Evolutionary conservation across 306 rosid species (phyloP), one percentile per base, ranked within the genome.

Genomic region (Bauhinia variegata): DNA sequence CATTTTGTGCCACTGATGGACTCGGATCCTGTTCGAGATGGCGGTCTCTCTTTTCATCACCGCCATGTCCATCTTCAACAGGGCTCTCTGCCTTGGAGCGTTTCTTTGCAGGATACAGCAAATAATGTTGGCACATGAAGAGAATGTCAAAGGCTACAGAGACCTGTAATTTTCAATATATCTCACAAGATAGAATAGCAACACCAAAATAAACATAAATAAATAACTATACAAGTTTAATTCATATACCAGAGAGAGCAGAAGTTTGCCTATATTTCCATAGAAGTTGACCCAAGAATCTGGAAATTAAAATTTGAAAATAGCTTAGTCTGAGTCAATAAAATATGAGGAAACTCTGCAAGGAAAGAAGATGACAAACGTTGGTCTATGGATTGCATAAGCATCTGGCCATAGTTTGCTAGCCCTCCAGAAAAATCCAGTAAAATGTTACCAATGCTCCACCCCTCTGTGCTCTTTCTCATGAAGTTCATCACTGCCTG

Each of bases 201-300:
- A 3, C 9, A 36, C 4, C 0, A 36, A 36, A 36, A 36, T 5
- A 36, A 36, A 36, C 5, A 36, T 7, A 34, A 34, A 34, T 4
- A 34, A 34, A 34, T 3, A 4, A 34, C 38, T n/a, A 19, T 47
- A 63, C 16, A 74, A 32, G 34, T 61, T 5, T 36, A 36, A 60
- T 70, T 8, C 84, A 34, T 88, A 91, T 88, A 91, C 97, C 95
- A 88, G 68, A 42, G 97, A 87, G 55, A 91, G 82, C 63, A 88
- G 42, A 32, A 86, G 81, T 76, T 91, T 91, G 34, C 96, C 97
- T 10, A 91, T 82, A 63, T 91, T 91, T 48, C 95, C 97, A 56
- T 85, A 87, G 15, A 91, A 88, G 85, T 86, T 91, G 65, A 86
- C 85, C 96, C 91, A 90, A 59, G 99, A 93, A 73, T 37, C 99